phyloP scores from a whole-genome alignment of 208 protist genomes.

The Trypanosoma brucei region DNA sequence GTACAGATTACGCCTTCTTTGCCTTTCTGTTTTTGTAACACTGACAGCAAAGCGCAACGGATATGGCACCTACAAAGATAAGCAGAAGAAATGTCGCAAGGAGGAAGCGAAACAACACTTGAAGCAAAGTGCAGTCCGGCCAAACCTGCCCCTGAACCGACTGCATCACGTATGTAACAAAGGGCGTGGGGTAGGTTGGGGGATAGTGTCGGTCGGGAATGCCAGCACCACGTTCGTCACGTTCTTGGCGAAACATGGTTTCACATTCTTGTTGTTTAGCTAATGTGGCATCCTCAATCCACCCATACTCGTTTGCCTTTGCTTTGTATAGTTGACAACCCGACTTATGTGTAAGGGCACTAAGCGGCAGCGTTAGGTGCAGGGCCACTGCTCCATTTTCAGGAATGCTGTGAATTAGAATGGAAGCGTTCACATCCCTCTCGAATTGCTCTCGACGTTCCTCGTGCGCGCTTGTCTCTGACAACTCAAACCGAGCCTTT shows the following conservation, averaged over 20 bases:
- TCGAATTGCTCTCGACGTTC: slow-evolving; percentile 25
- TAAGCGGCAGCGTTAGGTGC: slow-evolving; percentile 48
- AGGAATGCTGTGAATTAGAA: slow-evolving; percentile 53
- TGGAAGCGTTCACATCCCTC: slow-evolving; percentile 42
- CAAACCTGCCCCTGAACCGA: slow-evolving; percentile 11
- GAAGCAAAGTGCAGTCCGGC: slow-evolving; percentile 5
- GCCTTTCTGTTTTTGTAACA: too few species aligned
- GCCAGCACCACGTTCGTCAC: background rate
- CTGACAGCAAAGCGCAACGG: too few species aligned
- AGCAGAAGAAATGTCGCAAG: background rate
- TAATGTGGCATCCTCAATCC: background rate
- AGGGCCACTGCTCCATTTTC: slow-evolving; percentile 33
- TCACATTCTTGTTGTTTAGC: slow-evolving; percentile 1
- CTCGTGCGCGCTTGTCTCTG: background rate
- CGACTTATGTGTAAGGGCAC: slow-evolving; percentile 41
- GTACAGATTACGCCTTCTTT: too few species aligned
- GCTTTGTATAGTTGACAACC: slow-evolving; percentile 32
- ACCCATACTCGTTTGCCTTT: slow-evolving; percentile 8
- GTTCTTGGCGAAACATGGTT: background rate
- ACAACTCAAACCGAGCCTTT: slow-evolving; percentile 1
- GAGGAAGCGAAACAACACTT: background rate
- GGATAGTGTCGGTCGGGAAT: background rate
- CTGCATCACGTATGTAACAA: slow-evolving; percentile 10
- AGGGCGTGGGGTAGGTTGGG: slow-evolving; percentile 4
- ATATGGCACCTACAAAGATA: background rate